Conservation (phyloP, 2,329 filamentous ascomycete genomes). For the Ascosphaera apis region DNA sequence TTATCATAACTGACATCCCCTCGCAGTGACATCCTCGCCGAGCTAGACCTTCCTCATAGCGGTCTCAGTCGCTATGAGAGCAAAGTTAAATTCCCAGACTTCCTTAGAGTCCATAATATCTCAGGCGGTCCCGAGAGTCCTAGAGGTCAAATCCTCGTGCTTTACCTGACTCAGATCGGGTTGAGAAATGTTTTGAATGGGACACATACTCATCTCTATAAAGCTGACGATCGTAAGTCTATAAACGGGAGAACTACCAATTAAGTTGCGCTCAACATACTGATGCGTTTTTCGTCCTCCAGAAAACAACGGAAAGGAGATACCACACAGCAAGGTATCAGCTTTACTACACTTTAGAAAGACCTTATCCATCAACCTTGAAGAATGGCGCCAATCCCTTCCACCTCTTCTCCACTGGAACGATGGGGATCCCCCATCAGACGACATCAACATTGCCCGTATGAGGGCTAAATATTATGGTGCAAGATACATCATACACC, state of each 20-base stretch:
- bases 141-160: constrained; percentile 26
- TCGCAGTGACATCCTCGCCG: constrained; percentile 65
- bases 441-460: constrained; percentile 58
- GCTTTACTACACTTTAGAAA: too few relatives aligned
- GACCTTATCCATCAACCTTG: too few relatives aligned
- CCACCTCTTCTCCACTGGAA: constrained; percentile 34
- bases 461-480: constrained; percentile 90
- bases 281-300: too few relatives aligned
- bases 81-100: constrained; percentile 18
- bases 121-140: constrained; percentile 13
- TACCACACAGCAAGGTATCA: constrained; percentile 20
- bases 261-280: too few relatives aligned
- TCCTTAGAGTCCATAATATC: constrained; percentile 12
- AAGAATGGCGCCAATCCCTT: constrained; percentile 30
- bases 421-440: constrained; percentile 46
- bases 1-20: background rate
- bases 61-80: constrained; percentile 34
- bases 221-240: constrained; percentile 13
- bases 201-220: constrained; percentile 32
- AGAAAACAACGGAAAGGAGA: too few relatives aligned
- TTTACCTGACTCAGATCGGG: constrained; percentile 38
- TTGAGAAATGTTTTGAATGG: constrained; percentile 33
- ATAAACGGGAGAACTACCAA: too few relatives aligned
- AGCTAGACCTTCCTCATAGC: constrained; percentile 44
- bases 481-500: constrained; percentile 68